These are phyloP conservation scores for Pyropia yezoensis DNA, from an alignment of 23 red algal species.

Conservation along the genomic window DNA sequence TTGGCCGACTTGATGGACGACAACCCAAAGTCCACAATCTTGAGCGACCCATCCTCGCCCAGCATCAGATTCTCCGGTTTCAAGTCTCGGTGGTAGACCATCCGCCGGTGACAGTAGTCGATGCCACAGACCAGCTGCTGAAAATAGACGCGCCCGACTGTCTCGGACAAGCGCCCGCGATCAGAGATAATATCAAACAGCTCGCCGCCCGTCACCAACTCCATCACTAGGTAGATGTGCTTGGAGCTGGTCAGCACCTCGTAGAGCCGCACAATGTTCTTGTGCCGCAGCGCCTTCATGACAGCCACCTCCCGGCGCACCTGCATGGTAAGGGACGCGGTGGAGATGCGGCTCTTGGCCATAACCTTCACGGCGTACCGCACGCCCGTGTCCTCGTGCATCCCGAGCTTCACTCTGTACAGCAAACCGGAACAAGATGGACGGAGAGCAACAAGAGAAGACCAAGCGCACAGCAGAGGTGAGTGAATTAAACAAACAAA, in stretches of 20 bases:
- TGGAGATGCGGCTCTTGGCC: constrained; percentile 3
- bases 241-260: not conserved
- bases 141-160: constrained; percentile 55
- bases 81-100: constrained; percentile 91
- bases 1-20: constrained; percentile 65
- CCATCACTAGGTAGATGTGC: constrained; percentile 5
- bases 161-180: constrained; percentile 24
- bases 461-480: too few relatives aligned
- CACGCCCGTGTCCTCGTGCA: constrained; percentile 11
- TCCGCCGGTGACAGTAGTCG: constrained; percentile 65
- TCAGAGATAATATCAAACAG: constrained; percentile 23
- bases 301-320: constrained; percentile 1
- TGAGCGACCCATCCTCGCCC: constrained; percentile 42
- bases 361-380: constrained; percentile 5
- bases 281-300: constrained; percentile 4
- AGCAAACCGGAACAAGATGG: not conserved
- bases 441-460: too few relatives aligned
- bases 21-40: constrained; percentile 91
- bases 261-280: not conserved
- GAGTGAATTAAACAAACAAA: too few relatives aligned
- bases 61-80: constrained; percentile 92
- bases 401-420: not conserved
- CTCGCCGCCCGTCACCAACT: constrained; percentile 9
- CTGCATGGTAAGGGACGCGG: not conserved
- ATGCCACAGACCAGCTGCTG: constrained; percentile 73